A percentile compares a stretch with the other conserved stretches of the same genome.
Evolutionary conservation across 495 filamentous ascomycete genomes (phyloP).

Genomic region (Hypoxylon lenormandii): DNA sequence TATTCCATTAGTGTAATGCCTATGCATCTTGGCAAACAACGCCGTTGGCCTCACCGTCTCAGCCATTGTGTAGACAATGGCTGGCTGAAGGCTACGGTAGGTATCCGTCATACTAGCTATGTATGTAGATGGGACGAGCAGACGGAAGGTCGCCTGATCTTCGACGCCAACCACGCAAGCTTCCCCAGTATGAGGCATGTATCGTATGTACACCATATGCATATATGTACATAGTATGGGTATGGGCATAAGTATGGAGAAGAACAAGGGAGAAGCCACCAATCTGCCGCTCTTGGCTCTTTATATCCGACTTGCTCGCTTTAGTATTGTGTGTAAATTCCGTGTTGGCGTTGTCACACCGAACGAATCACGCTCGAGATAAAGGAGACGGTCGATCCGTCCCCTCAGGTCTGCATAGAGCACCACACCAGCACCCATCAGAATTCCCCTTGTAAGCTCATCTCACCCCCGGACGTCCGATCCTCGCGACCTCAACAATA

Average conservation of each 20-base stretch:
- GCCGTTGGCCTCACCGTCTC: slow-evolving; percentile 18
- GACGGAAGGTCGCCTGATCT: slow-evolving; percentile 27
- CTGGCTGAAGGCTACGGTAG: neutral
- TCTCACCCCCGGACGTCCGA: slow-evolving; percentile 41
- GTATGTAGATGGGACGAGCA: neutral
- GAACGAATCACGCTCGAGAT: slow-evolving; percentile 35
- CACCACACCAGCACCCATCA: slow-evolving; percentile 5
- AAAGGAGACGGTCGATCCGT: slow-evolving; percentile 30
- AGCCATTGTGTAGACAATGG: neutral
- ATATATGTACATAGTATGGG: too few species aligned
- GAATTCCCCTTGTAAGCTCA: slow-evolving; percentile 27
- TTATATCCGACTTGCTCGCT: slow-evolving; percentile 33
- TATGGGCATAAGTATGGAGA: neutral
- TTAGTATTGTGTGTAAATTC: neutral
- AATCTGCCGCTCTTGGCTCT: slow-evolving; percentile 47
- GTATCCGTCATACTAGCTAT: neutral
- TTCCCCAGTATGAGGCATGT: too few species aligned
- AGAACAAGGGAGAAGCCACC: slow-evolving; percentile 19
- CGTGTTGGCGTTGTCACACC: slow-evolving; percentile 18
- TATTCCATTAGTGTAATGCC: slow-evolving; percentile 15
- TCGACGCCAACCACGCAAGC: slow-evolving; percentile 21
- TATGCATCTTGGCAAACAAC: slow-evolving; percentile 23
- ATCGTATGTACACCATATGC: too few species aligned
- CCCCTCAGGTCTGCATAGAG: slow-evolving; percentile 37
- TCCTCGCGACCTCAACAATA: slow-evolving; percentile 41